These are phyloP conservation scores for Thermoascus crustaceus DNA, from an alignment of 2,329 filamentous ascomycete genomes.

Conservation along the genomic window DNA sequence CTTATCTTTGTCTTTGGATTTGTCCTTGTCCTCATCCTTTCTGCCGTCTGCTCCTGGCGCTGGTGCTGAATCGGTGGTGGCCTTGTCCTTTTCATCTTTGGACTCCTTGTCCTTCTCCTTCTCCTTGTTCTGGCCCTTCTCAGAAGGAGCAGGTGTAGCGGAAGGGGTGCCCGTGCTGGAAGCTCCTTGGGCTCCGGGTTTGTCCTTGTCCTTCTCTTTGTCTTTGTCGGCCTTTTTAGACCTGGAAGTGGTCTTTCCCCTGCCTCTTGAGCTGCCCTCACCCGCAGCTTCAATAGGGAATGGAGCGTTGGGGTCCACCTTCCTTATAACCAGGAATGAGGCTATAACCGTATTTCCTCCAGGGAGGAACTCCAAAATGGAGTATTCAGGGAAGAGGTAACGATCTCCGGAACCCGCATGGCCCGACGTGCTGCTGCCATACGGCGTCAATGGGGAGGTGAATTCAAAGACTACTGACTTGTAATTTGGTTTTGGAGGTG, in stretches of 20 bases:
- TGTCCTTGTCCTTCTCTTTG: conserved; percentile 11
- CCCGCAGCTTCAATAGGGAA: conserved; percentile 28
- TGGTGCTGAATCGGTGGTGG: conserved; percentile 5
- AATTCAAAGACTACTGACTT: conserved; percentile 44
- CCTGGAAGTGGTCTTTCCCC: conserved; percentile 24
- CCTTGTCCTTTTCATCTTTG: conserved; percentile 14
- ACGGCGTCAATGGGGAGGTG: conserved; percentile 33
- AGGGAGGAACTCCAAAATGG: conserved; percentile 41
- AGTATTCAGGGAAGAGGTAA: conserved; percentile 42
- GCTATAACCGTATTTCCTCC: conserved; percentile 39
- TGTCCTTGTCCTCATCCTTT: conserved; percentile 4
- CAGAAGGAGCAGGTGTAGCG: conserved; percentile 13
- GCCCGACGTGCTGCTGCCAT: conserved; percentile 32
- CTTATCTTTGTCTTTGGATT: conserved; percentile 9
- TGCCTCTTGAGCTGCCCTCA: conserved; percentile 21
- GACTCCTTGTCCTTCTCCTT: conserved; percentile 6
- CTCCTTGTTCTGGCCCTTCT: conserved; percentile 1
- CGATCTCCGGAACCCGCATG: conserved; percentile 39
- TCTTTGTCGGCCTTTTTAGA: conserved; percentile 31
- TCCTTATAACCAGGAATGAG: conserved; percentile 40
- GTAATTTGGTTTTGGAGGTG: conserved; percentile 32
- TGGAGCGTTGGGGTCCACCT: conserved; percentile 31
- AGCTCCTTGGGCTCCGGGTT: background rate
- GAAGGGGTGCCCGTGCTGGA: conserved; percentile 11
- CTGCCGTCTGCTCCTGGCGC: conserved; percentile 6